phyloP scores from a whole-genome alignment of 495 filamentous ascomycete genomes.

The Tuber brumale region DNA sequence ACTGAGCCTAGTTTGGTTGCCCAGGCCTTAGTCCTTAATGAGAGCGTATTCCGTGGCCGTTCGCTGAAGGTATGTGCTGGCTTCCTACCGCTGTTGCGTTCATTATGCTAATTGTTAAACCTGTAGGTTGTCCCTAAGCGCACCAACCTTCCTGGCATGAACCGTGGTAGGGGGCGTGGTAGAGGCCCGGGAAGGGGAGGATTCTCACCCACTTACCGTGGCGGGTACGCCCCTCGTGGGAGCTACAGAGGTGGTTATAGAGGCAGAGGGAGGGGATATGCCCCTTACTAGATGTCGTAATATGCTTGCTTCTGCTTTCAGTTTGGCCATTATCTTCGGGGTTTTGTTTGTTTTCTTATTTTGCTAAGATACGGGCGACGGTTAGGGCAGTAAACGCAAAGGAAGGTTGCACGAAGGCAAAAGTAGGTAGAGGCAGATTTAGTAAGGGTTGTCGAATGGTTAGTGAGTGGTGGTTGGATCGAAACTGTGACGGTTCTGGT shows the following conservation, averaged over 20 bases:
- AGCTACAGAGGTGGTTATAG: conserved; percentile 78
- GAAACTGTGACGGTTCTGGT: conserved; percentile 13
- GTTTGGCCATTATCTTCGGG: neutral
- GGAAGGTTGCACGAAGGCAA: neutral
- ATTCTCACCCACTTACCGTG: conserved; percentile 51
- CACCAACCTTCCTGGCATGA: conserved; percentile 94
- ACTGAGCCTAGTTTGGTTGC: conserved; percentile 88
- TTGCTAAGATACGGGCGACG: neutral
- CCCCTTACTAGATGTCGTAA: conserved; percentile 60
- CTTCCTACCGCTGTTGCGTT: conserved; percentile 18
- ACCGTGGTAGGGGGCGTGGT: conserved; percentile 68
- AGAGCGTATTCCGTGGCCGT: conserved; percentile 90
- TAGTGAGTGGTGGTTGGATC: conserved; percentile 11
- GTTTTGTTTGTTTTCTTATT: conserved; percentile 1
- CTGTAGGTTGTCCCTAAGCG: conserved; percentile 85
- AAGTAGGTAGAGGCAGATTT: conserved; percentile 5
- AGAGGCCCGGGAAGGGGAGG: conserved; percentile 58
- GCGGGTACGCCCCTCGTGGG: conserved; percentile 58
- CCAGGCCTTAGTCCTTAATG: conserved; percentile 89
- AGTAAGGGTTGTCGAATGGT: neutral
- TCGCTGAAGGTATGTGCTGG: conserved; percentile 72
- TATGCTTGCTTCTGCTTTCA: conserved; percentile 4
- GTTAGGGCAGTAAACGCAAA: neutral
- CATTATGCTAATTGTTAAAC: conserved; percentile 7
- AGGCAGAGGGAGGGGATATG: conserved; percentile 67